Percentiles rank a stretch among this genome's conserved stretches.
These are phyloP conservation scores for Aurantiochytrium sp. DNA, from an alignment of 108 stramenopile species.

Conservation along the genomic window DNA sequence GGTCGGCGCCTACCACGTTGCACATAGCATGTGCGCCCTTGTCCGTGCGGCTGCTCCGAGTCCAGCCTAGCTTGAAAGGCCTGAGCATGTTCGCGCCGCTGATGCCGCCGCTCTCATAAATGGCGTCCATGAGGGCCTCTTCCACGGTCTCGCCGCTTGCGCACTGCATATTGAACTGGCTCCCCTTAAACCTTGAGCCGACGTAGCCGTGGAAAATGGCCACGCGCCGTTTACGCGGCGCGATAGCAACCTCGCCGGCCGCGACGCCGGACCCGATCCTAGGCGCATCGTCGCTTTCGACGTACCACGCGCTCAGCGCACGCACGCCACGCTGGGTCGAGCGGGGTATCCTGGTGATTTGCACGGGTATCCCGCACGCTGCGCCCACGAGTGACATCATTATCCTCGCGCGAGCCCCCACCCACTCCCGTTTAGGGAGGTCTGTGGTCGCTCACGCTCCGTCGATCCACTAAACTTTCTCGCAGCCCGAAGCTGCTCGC, in stretches of 20 bases:
- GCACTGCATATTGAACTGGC: neutral
- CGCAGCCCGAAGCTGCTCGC: no score
- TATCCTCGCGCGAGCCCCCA: no score
- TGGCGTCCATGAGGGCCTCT: neutral
- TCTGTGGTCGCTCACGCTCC: no score
- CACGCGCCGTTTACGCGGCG: neutral
- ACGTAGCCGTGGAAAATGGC: constrained; percentile 22
- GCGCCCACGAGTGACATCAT: neutral
- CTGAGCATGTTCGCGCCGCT: neutral
- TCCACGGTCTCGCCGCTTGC: neutral
- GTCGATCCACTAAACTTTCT: no score
- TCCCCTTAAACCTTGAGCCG: neutral
- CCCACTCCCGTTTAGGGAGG: no score
- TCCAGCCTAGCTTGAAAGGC: neutral
- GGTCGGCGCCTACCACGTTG: neutral
- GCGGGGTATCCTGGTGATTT: neutral
- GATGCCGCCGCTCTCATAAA: neutral
- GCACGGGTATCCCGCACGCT: neutral
- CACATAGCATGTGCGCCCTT: neutral
- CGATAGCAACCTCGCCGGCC: neutral
- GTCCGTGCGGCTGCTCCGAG: constrained; percentile 1
- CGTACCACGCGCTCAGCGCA: neutral
- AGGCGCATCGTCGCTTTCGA: neutral
- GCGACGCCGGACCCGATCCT: neutral
- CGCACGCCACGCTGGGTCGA: neutral